phyloP scores from a whole-genome alignment of 495 filamentous ascomycete species.

The Aspergillus bridgeri region DNA sequence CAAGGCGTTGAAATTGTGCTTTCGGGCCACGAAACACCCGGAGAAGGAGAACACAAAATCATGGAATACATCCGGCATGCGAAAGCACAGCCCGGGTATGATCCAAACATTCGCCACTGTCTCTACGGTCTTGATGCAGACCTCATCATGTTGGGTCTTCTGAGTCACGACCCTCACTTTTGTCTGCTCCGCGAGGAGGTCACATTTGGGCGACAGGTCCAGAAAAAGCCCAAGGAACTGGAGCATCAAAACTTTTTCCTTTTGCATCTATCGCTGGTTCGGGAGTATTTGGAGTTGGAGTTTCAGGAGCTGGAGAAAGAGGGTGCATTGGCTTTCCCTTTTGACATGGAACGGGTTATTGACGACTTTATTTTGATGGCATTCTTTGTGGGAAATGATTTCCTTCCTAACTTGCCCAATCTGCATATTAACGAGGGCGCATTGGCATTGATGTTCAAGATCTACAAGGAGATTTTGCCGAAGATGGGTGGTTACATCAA shows the following conservation, averaged over 20 bases:
- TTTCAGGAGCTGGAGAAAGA: slow-evolving; percentile 87
- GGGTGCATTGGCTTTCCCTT: slow-evolving; percentile 71
- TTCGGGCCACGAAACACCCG: slow-evolving; percentile 97
- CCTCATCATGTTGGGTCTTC: slow-evolving; percentile 94
- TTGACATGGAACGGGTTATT: slow-evolving; percentile 94
- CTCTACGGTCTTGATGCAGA: slow-evolving; percentile 97
- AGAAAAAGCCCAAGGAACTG: slow-evolving; percentile 87
- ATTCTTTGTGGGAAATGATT: slow-evolving; percentile 99
- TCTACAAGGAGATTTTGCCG: slow-evolving; percentile 88
- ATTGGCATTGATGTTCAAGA: slow-evolving; percentile 90
- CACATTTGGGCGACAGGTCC: slow-evolving; percentile 83
- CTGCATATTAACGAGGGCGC: slow-evolving; percentile 99
- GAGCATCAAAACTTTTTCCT: slow-evolving; percentile 99
- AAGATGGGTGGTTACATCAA: slow-evolving; percentile 95
- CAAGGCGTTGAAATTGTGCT: slow-evolving; percentile 93
- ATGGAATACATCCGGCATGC: slow-evolving; percentile 99
- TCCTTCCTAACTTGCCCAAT: slow-evolving; percentile 92
- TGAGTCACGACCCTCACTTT: slow-evolving; percentile 98
- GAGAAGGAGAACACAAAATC: slow-evolving; percentile 99
- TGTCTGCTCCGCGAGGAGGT: slow-evolving; percentile 96
- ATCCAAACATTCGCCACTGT: slow-evolving; percentile 95
- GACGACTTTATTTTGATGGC: slow-evolving; percentile 99
- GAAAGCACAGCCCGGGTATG: slow-evolving; percentile 90
- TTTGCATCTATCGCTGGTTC: slow-evolving; percentile 93
- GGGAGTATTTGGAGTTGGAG: slow-evolving; percentile 94